Percentiles rank a stretch among this genome's conserved stretches.
Evolutionary conservation across 139 green algal species (phyloP).

Genomic region (Chlorella sp.): DNA sequence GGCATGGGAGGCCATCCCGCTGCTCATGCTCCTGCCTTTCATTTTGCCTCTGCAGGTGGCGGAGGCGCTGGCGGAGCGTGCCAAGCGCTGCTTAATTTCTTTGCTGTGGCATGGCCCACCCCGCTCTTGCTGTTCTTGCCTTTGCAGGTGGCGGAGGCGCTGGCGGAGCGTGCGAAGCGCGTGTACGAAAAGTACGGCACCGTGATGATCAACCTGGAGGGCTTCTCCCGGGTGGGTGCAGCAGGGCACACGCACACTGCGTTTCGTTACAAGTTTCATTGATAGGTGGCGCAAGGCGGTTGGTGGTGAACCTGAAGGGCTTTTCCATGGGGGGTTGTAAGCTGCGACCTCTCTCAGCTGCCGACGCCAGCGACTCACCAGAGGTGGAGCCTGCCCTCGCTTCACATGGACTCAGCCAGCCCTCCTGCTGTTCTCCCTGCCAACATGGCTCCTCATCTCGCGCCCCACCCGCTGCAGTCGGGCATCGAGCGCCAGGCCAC

Average conservation of each 20-base stretch:
- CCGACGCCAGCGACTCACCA: no score
- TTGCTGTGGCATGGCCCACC: no score
- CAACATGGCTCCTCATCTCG: no score
- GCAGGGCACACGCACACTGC: neutral
- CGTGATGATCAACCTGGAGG: slow-evolving; percentile 83
- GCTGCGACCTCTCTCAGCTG: no score
- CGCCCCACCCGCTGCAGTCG: neutral
- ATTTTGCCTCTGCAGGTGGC: no score
- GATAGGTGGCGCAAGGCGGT: neutral
- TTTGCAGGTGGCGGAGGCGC: slow-evolving; percentile 74
- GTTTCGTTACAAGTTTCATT: neutral
- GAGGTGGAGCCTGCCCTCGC: neutral
- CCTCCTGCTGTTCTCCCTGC: neutral
- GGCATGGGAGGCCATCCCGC: no score
- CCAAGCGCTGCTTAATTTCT: no score
- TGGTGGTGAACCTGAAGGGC: neutral
- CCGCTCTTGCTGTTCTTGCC: no score
- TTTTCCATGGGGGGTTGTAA: no score
- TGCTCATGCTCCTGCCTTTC: neutral
- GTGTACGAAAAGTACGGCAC: slow-evolving; percentile 91
- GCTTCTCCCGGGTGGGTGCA: slow-evolving; percentile 62
- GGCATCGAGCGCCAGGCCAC: slow-evolving; percentile 87
- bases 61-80: neutral
- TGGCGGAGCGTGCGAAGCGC: slow-evolving; percentile 81
- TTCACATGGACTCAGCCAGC: no score